phyloP scores from a whole-genome alignment of 1,284 basidiomycete species.

The Caloboletus inedulis region DNA sequence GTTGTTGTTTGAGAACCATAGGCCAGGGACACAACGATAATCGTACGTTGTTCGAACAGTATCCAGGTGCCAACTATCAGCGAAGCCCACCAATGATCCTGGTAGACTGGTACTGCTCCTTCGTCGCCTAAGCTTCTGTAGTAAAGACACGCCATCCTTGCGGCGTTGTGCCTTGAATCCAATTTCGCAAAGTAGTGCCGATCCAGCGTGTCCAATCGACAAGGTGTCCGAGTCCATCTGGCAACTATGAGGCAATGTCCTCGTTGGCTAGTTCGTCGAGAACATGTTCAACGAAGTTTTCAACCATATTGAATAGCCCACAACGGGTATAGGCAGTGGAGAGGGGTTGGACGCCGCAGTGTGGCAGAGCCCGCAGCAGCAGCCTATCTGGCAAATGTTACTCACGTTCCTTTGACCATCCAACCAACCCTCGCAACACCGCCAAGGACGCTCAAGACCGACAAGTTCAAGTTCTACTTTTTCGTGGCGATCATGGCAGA shows the following conservation, averaged over 20 bases:
- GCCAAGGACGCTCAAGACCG: not conserved
- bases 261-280: not conserved
- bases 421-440: not conserved
- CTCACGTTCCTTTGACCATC: conserved; percentile 2
- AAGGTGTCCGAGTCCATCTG: not conserved
- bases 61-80: too few species aligned
- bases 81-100: not conserved
- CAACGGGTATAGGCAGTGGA: not conserved
- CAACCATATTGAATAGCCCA: not conserved
- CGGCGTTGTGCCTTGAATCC: not conserved
- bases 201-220: too few species aligned
- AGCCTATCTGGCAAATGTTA: conserved; percentile 9
- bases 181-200: not conserved
- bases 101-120: not conserved
- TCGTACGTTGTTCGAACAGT: too few species aligned
- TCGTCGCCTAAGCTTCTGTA: not conserved
- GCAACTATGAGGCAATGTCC: not conserved
- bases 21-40: not conserved
- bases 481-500: conserved; percentile 36
- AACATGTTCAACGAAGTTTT: not conserved
- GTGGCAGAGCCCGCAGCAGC: not conserved
- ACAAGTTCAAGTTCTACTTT: not conserved
- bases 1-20: not conserved
- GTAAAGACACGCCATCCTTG: not conserved
- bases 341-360: too few species aligned